Conservation (phyloP, 2,329 filamentous ascomycete species). For the Sclerotiophoma versabilis region DNA sequence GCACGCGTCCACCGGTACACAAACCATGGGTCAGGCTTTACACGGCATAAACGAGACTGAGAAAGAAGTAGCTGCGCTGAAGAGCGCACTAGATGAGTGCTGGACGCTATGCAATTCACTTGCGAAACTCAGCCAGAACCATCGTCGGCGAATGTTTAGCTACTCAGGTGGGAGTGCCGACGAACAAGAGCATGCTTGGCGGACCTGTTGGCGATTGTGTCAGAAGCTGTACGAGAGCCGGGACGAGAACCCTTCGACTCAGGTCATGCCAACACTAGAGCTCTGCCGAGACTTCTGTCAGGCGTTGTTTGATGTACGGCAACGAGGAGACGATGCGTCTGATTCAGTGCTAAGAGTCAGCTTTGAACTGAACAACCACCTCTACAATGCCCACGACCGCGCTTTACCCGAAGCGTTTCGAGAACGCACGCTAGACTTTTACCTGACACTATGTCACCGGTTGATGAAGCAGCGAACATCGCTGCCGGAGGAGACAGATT, state of each 20-base stretch:
- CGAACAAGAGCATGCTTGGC: conserved; percentile 88
- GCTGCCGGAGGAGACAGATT: conserved; percentile 80
- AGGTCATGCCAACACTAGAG: conserved; percentile 78
- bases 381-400: conserved; percentile 90
- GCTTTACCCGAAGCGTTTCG: conserved; percentile 84
- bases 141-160: conserved; percentile 80
- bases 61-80: conserved; percentile 71
- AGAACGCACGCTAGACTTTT: conserved; percentile 91
- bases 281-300: conserved; percentile 93
- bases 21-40: conserved; percentile 60
- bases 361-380: conserved; percentile 93
- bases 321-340: conserved; percentile 76
- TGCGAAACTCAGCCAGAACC: conserved; percentile 81
- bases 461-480: conserved; percentile 93
- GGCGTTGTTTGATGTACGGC: conserved; percentile 83
- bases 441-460: conserved; percentile 90
- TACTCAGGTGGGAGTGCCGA: conserved; percentile 73
- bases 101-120: conserved; percentile 95
- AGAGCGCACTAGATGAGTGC: conserved; percentile 81
- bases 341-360: conserved; percentile 91
- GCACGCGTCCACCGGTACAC: conserved; percentile 34
- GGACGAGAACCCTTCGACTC: conserved; percentile 72
- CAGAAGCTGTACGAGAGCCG: conserved; percentile 85
- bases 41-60: conserved; percentile 65
- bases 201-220: conserved; percentile 91